Conservation (phyloP, 1,284 basidiomycete species). For the Leucoagaricus sp. region DNA sequence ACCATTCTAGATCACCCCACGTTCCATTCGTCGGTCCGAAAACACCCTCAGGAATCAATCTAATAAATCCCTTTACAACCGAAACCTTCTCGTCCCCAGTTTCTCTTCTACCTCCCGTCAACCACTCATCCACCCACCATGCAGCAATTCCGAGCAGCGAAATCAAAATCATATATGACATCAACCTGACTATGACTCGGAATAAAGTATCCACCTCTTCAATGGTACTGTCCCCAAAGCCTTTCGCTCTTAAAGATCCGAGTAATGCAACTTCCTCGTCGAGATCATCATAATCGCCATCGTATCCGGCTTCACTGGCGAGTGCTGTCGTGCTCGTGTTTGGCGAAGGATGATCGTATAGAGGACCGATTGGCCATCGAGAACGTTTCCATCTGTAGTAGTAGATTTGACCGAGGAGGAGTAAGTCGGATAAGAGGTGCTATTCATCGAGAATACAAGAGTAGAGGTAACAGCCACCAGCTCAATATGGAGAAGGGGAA, state of each 20-base stretch:
- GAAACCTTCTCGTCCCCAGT: constrained; percentile 11
- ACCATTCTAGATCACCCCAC: constrained; percentile 46
- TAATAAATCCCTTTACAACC: constrained; percentile 22
- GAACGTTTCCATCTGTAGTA: constrained; percentile 76
- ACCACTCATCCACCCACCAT: constrained; percentile 58
- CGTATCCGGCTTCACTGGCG: constrained; percentile 42
- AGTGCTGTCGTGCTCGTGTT: constrained; percentile 43
- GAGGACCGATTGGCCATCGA: constrained; percentile 16
- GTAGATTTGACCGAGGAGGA: constrained; percentile 84
- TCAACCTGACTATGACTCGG: constrained; percentile 55
- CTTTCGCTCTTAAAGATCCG: constrained; percentile 40
- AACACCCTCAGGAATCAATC: constrained; percentile 34
- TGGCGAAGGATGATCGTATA: constrained; percentile 21
- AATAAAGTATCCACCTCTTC: constrained; percentile 31
- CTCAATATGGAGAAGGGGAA: constrained; percentile 20
- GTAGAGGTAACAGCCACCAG: constrained; percentile 14
- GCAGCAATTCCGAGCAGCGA: constrained; percentile 62
- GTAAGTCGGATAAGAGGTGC: constrained; percentile 86
- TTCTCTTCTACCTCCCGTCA: not conserved
- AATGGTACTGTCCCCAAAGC: constrained; percentile 8
- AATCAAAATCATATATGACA: constrained; percentile 64
- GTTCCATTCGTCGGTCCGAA: not conserved
- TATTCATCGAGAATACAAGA: constrained; percentile 34
- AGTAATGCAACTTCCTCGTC: constrained; percentile 45
- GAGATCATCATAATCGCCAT: constrained; percentile 3